These are phyloP conservation scores for Neonectria hederae DNA, from an alignment of 2,329 filamentous ascomycete genomes.

Conservation along the genomic window DNA sequence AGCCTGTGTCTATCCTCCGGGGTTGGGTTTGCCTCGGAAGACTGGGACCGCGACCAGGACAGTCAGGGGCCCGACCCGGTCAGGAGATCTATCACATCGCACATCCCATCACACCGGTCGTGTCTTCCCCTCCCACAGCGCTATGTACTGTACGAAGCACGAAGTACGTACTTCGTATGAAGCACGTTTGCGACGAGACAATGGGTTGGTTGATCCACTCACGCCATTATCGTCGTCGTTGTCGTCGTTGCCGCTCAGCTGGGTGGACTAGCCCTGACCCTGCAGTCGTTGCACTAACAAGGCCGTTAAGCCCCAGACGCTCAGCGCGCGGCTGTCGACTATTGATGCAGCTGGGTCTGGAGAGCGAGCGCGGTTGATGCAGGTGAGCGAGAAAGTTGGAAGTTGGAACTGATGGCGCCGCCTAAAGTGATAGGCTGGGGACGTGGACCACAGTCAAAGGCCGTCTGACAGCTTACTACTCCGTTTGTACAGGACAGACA, in stretches of 20 bases:
- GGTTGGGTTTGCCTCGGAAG: constrained; percentile 2
- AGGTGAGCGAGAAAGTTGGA: neutral
- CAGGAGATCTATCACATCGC: constrained; percentile 20
- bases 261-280: constrained; percentile 4
- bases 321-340: constrained; percentile 22
- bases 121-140: neutral
- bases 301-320: constrained; percentile 10
- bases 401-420: constrained; percentile 1
- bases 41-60: constrained; percentile 6
- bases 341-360: constrained; percentile 20
- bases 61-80: constrained; percentile 3
- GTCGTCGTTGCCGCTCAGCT: constrained; percentile 8
- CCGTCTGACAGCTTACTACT: no score
- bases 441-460: constrained; percentile 3
- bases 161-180: neutral
- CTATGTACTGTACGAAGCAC: neutral
- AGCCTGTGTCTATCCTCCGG: neutral
- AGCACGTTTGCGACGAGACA: neutral
- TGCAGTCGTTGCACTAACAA: constrained; percentile 18
- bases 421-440: constrained; percentile 1
- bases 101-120: constrained; percentile 5
- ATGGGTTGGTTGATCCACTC: neutral
- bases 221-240: neutral
- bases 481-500: neutral
- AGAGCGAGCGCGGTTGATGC: constrained; percentile 11